Evolutionary conservation across 2,329 filamentous ascomycete species (phyloP).

Genomic region (Botrytis aclada): DNA sequence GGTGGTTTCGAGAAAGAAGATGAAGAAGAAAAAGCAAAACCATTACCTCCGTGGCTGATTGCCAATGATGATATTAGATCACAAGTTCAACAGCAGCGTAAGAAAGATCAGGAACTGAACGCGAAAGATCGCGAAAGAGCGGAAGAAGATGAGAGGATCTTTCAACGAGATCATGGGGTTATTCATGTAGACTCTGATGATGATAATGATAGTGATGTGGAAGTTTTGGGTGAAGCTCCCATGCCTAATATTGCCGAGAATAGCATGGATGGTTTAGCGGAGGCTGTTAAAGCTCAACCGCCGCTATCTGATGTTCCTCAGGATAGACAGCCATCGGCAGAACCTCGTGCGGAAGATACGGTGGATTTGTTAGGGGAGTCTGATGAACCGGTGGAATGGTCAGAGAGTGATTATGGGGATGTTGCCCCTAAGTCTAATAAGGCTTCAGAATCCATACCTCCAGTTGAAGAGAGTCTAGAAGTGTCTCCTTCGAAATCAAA

Average conservation of each 20-base stretch:
- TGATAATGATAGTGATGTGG: constrained; percentile 44
- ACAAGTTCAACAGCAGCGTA: constrained; percentile 56
- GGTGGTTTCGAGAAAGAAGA: constrained; percentile 42
- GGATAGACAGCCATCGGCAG: constrained; percentile 24
- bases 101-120: constrained; percentile 57
- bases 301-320: constrained; percentile 31
- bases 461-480: neutral
- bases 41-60: constrained; percentile 73
- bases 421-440: constrained; percentile 18
- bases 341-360: neutral
- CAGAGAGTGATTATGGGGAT: constrained; percentile 48
- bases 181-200: constrained; percentile 64
- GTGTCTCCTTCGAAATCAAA: constrained; percentile 25
- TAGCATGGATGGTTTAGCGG: constrained; percentile 33
- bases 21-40: constrained; percentile 41
- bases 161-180: constrained; percentile 48
- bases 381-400: constrained; percentile 48
- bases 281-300: constrained; percentile 34
- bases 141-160: constrained; percentile 52
- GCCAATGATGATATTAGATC: constrained; percentile 64
- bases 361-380: constrained; percentile 20
- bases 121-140: constrained; percentile 60
- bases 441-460: too few species aligned
- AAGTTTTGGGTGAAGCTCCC: constrained; percentile 51
- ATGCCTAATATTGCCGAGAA: constrained; percentile 24